These are phyloP conservation scores for Tetradesmus lagerheimii DNA, from an alignment of 139 green algal species.

Conservation along the genomic window DNA sequence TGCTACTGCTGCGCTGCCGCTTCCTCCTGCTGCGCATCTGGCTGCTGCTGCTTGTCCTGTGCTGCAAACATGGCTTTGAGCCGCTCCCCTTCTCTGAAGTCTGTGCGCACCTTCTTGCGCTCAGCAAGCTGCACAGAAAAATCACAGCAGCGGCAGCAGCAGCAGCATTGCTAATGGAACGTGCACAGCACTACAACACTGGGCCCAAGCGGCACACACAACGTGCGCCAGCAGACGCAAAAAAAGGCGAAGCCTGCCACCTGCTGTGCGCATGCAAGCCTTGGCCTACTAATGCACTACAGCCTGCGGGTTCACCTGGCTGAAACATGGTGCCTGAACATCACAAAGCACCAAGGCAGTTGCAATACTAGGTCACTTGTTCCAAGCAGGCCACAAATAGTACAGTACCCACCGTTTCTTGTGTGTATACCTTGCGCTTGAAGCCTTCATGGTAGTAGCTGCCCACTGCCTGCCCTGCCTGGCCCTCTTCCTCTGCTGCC, in stretches of 20 bases:
- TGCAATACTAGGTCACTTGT: no score
- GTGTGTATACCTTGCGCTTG: constrained; percentile 34
- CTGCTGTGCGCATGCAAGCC: no score
- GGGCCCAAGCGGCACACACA: no score
- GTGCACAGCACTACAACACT: no score
- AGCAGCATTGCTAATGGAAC: background rate
- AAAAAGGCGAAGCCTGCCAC: no score
- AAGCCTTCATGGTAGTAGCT: constrained; percentile 33
- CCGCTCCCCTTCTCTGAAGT: constrained; percentile 12
- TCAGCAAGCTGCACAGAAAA: background rate
- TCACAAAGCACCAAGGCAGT: no score
- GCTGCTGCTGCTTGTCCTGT: constrained; percentile 15
- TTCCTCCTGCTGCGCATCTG: background rate
- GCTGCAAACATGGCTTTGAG: constrained; percentile 7
- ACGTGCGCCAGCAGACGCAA: no score
- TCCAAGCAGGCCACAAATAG: no score
- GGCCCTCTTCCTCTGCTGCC: constrained; percentile 23
- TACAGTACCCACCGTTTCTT: constrained; percentile 22
- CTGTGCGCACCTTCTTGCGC: constrained; percentile 22
- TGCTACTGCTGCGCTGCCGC: background rate
- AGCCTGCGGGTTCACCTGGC: no score
- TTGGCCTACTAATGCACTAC: no score
- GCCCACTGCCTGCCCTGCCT: background rate
- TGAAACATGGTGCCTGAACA: background rate
- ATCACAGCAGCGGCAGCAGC: background rate